These are phyloP conservation scores for Auxenochlorella pyrenoidosa DNA, from an alignment of 139 green algal genomes.

Conservation along the genomic window DNA sequence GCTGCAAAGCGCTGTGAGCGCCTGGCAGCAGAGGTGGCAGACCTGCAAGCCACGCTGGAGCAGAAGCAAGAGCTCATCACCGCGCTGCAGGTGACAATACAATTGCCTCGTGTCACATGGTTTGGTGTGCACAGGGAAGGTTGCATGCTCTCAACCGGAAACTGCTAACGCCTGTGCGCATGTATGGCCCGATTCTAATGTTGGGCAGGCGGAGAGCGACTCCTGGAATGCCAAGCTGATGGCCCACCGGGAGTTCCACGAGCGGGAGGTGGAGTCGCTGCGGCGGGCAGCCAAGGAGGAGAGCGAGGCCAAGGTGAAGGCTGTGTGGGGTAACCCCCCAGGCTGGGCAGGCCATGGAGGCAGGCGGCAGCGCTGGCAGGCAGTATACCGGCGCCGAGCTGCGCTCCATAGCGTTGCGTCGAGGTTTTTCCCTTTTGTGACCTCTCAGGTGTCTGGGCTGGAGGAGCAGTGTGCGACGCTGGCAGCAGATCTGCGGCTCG, in stretches of 20 bases:
- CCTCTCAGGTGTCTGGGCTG: neutral
- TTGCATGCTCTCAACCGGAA: too few relatives aligned
- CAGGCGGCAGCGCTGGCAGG: neutral
- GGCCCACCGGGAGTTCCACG: constrained; percentile 19
- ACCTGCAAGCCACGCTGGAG: constrained; percentile 33
- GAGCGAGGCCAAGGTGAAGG: neutral
- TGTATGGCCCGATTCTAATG: too few relatives aligned
- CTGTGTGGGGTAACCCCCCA: neutral
- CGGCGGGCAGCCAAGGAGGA: constrained; percentile 9
- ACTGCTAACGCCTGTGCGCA: too few relatives aligned
- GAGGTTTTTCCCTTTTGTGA: neutral
- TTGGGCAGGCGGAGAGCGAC: constrained; percentile 26
- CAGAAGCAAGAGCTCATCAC: constrained; percentile 38
- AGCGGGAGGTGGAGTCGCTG: constrained; percentile 25
- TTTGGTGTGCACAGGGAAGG: too few relatives aligned
- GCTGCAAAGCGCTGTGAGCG: neutral
- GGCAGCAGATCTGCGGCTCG: neutral
- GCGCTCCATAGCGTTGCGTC: too few relatives aligned
- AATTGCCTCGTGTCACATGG: too few relatives aligned
- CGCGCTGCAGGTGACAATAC: constrained; percentile 13
- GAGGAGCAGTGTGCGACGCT: constrained; percentile 13
- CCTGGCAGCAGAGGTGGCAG: constrained; percentile 1
- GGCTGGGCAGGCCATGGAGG: neutral
- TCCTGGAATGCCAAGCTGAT: constrained; percentile 38
- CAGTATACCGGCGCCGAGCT: too few relatives aligned